These are phyloP conservation scores for Fusarium drepaniforme DNA, from an alignment of 2,329 filamentous ascomycete species.

Conservation along the genomic window DNA sequence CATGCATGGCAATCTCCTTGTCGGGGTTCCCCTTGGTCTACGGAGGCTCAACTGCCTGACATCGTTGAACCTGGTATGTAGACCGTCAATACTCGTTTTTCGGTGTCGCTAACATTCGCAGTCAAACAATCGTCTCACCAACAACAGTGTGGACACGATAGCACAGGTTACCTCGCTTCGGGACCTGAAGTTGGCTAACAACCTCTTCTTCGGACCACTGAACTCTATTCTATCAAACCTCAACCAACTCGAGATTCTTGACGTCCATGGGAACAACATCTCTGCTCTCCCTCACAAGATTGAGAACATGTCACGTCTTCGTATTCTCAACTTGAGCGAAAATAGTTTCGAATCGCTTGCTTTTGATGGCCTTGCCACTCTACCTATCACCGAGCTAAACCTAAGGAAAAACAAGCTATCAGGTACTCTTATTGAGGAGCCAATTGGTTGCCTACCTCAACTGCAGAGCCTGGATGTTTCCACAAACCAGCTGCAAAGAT, in stretches of 20 bases:
- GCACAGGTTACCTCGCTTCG: slow-evolving; percentile 78
- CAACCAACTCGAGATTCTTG: slow-evolving; percentile 79
- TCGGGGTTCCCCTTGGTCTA: slow-evolving; percentile 79
- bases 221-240: slow-evolving; percentile 73
- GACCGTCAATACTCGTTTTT: neutral
- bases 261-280: slow-evolving; percentile 85
- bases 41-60: slow-evolving; percentile 80
- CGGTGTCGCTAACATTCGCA: slow-evolving; percentile 49
- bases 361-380: slow-evolving; percentile 73
- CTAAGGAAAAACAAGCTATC: slow-evolving; percentile 83
- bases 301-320: slow-evolving; percentile 75
- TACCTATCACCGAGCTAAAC: slow-evolving; percentile 80
- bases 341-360: slow-evolving; percentile 81
- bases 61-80: slow-evolving; percentile 81
- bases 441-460: slow-evolving; percentile 68
- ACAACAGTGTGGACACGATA: slow-evolving; percentile 78
- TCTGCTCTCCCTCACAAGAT: slow-evolving; percentile 76
- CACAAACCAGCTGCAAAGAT: slow-evolving; percentile 76
- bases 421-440: slow-evolving; percentile 76
- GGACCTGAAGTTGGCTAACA: slow-evolving; percentile 86
- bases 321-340: slow-evolving; percentile 82
- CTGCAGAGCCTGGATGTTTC: slow-evolving; percentile 84
- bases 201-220: slow-evolving; percentile 77
- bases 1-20: slow-evolving; percentile 85
- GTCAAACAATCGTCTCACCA: slow-evolving; percentile 85